These are phyloP conservation scores for Monilinia aucupariae DNA, from an alignment of 2,329 filamentous ascomycete genomes.

Conservation along the genomic window DNA sequence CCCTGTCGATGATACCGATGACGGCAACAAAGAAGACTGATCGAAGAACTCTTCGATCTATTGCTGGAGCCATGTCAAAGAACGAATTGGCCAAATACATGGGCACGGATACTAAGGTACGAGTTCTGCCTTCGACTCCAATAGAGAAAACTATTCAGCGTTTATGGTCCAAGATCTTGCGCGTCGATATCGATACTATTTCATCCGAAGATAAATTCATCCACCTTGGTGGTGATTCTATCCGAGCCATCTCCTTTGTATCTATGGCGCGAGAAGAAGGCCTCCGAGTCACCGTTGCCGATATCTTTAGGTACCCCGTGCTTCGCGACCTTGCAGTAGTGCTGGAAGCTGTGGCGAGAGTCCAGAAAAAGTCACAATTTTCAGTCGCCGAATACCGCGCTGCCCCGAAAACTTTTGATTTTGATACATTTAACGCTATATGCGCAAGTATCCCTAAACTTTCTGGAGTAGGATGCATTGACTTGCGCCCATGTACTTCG, in stretches of 20 bases:
- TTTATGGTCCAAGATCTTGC: conserved; percentile 15
- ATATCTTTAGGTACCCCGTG: conserved; percentile 36
- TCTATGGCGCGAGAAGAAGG: conserved; percentile 33
- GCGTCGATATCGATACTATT: conserved; percentile 17
- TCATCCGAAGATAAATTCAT: conserved; percentile 37
- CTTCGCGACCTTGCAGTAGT: neutral
- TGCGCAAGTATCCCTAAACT: neutral
- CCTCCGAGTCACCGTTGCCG: conserved; percentile 37
- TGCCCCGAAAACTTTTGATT: neutral
- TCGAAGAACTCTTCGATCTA: conserved; percentile 3
- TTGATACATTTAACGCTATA: neutral
- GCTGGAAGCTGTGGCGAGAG: neutral
- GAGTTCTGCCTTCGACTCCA: neutral
- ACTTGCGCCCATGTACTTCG: neutral
- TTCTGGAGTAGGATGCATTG: neutral
- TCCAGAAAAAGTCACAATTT: neutral
- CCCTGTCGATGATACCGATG: conserved; percentile 38
- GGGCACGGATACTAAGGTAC: neutral
- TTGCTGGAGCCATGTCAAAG: neutral
- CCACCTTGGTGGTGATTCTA: conserved; percentile 35
- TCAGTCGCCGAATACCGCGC: neutral
- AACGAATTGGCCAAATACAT: neutral
- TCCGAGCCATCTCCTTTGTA: conserved; percentile 40
- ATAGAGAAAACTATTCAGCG: conserved; percentile 14
- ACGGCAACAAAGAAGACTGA: neutral